Evolutionary conservation across 441 rosid genomes (phyloP).

Genomic region (Syzygium malaccense): DNA sequence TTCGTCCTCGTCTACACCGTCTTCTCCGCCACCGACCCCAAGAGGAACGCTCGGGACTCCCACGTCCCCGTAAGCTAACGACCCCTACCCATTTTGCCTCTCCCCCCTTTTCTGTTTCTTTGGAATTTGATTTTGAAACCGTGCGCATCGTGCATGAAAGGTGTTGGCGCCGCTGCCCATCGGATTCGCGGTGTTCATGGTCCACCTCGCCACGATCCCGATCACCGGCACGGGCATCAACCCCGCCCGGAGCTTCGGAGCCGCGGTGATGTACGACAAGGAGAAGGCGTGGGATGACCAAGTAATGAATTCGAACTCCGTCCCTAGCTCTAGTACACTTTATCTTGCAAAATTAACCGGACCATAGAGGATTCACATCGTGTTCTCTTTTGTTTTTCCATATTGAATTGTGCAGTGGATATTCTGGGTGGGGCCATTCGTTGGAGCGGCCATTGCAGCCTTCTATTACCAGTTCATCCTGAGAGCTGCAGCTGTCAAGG

Average conservation of each 20-base stretch:
- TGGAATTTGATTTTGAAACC: not conserved
- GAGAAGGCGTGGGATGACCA: constrained; percentile 75
- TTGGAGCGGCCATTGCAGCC: constrained; percentile 61
- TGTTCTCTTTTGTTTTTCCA: not conserved
- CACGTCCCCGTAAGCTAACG: constrained; percentile 41
- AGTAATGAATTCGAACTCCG: constrained; percentile 13
- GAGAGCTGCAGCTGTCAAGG: constrained; percentile 44
- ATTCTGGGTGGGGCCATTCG: constrained; percentile 65
- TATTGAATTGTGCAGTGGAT: constrained; percentile 37
- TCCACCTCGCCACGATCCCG: constrained; percentile 72
- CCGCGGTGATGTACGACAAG: constrained; percentile 48
- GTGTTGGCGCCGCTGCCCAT: constrained; percentile 67
- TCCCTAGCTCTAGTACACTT: not conserved
- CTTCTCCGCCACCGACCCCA: constrained; percentile 60
- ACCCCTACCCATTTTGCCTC: not conserved
- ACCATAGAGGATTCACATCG: not conserved
- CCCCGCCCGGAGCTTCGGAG: constrained; percentile 78
- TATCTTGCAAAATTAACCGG: not conserved
- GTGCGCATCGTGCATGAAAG: constrained; percentile 6
- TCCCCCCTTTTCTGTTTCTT: not conserved
- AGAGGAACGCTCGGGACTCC: constrained; percentile 51
- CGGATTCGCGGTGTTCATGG: constrained; percentile 80
- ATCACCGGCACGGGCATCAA: constrained; percentile 71
- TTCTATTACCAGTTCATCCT: constrained; percentile 41
- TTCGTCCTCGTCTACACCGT: constrained; percentile 59